Evolutionary conservation across 148 eudicot species (phyloP).

Genomic region (Chenopodium quinoa): DNA sequence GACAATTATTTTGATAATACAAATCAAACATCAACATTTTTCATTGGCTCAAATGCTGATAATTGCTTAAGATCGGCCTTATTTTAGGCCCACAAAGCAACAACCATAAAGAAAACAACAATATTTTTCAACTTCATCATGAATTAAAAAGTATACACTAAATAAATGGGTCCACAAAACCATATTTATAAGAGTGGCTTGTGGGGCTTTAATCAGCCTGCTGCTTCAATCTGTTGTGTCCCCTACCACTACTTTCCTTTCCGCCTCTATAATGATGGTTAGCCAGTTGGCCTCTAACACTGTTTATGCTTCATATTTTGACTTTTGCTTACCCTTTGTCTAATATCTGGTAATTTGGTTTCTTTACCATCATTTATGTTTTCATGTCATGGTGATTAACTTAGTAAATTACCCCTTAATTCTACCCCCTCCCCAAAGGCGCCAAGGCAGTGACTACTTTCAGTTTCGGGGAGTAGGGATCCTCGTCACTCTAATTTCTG

Average conservation of each 20-base stretch:
- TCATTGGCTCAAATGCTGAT: slow-evolving; percentile 3
- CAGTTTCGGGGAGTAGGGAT: neutral
- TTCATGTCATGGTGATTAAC: neutral
- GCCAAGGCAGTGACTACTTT: no score
- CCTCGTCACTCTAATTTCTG: neutral
- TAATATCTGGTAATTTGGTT: neutral
- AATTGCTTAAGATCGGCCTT: slow-evolving; percentile 8
- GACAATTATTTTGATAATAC: slow-evolving; percentile 9
- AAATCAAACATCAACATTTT: slow-evolving; percentile 4
- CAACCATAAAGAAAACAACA: slow-evolving; percentile 20
- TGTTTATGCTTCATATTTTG: slow-evolving; percentile 18
- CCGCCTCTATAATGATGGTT: slow-evolving; percentile 24
- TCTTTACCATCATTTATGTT: slow-evolving; percentile 13
- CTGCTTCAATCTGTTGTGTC: slow-evolving; percentile 18
- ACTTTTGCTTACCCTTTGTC: slow-evolving; percentile 29
- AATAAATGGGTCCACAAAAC: slow-evolving; percentile 16
- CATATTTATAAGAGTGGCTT: slow-evolving; percentile 23
- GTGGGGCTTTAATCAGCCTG: slow-evolving; percentile 26
- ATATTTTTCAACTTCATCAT: slow-evolving; percentile 22
- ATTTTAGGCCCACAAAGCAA: slow-evolving; percentile 24
- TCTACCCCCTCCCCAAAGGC: neutral
- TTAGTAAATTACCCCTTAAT: neutral
- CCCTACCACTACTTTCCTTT: slow-evolving; percentile 35
- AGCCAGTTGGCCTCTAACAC: slow-evolving; percentile 1
- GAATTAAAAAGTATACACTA: slow-evolving; percentile 15